phyloP scores from a whole-genome alignment of 352 stramenopile species.

The Achlya hypogyna region DNA sequence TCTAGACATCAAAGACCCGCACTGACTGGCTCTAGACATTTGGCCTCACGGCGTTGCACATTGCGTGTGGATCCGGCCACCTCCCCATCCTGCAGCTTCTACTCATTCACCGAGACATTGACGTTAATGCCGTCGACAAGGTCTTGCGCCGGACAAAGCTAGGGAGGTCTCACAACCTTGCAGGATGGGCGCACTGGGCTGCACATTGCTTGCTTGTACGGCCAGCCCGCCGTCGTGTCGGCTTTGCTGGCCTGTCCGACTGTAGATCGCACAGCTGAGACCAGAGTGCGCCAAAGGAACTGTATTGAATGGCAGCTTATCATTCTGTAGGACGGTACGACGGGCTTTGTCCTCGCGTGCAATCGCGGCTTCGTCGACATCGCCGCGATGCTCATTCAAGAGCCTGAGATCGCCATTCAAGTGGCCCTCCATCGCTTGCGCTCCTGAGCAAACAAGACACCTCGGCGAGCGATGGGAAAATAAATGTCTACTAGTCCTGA shows the following conservation, averaged over 20 bases:
- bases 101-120: not conserved
- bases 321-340: not conserved
- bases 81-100: not conserved
- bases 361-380: constrained; percentile 6
- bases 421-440: not conserved
- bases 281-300: not conserved
- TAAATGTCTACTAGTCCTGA: no score
- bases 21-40: not conserved
- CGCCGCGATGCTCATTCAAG: not conserved
- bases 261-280: not conserved
- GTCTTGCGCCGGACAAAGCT: not conserved
- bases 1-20: not conserved
- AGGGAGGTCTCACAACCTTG: not conserved
- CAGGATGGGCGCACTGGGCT: not conserved
- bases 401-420: not conserved
- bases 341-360: not conserved
- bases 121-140: not conserved
- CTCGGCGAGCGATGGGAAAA: no score
- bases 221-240: not conserved
- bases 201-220: not conserved
- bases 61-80: not conserved
- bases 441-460: no score
- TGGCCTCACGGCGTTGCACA: not conserved
- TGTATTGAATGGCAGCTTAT: no score
- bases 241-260: not conserved